A percentile compares a stretch with the other conserved stretches of the same genome.
Evolutionary conservation across 768 basidiomycete species (phyloP).

Genomic region (Lentinula boryana): DNA sequence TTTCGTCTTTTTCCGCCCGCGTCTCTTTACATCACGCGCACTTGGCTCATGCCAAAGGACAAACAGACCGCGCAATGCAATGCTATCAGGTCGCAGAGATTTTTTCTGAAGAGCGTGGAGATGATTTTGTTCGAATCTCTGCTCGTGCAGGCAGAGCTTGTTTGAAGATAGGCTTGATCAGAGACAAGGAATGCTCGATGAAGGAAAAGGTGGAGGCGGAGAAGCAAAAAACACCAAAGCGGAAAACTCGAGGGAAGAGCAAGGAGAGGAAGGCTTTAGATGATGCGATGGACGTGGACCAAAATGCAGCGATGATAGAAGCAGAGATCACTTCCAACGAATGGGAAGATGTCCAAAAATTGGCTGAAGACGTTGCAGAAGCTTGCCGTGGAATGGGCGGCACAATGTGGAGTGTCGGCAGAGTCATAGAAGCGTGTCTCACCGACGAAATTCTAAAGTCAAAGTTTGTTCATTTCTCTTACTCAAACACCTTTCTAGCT

Average conservation of each 20-base stretch:
- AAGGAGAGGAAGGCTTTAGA: slow-evolving; percentile 4
- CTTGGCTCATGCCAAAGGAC: slow-evolving; percentile 62
- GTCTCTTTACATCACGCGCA: slow-evolving; percentile 69
- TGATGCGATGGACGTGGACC: slow-evolving; percentile 1
- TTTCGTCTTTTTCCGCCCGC: slow-evolving; percentile 49
- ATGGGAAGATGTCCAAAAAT: slow-evolving; percentile 22
- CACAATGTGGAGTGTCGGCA: slow-evolving; percentile 47
- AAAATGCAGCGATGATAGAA: slow-evolving; percentile 7
- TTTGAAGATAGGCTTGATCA: background rate
- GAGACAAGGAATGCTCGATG: background rate
- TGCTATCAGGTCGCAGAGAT: slow-evolving; percentile 62
- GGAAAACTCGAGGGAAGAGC: background rate
- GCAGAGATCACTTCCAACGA: slow-evolving; percentile 12
- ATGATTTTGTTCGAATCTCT: background rate
- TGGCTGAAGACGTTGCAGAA: slow-evolving; percentile 31
- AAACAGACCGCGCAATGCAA: slow-evolving; percentile 43
- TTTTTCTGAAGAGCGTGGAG: slow-evolving; percentile 23
- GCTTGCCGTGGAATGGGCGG: slow-evolving; percentile 49
- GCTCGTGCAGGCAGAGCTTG: slow-evolving; percentile 2
- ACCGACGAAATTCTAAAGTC: slow-evolving; percentile 51
- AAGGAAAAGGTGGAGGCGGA: background rate
- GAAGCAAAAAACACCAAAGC: background rate
- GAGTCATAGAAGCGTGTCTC: slow-evolving; percentile 48
- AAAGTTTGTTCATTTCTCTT: slow-evolving; percentile 40
- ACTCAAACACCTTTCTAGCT: background rate